Evolutionary conservation across 257 asterid species (phyloP), one percentile per base, ranked within the genome.

Genomic region (Ocimum tenuiflorum): DNA sequence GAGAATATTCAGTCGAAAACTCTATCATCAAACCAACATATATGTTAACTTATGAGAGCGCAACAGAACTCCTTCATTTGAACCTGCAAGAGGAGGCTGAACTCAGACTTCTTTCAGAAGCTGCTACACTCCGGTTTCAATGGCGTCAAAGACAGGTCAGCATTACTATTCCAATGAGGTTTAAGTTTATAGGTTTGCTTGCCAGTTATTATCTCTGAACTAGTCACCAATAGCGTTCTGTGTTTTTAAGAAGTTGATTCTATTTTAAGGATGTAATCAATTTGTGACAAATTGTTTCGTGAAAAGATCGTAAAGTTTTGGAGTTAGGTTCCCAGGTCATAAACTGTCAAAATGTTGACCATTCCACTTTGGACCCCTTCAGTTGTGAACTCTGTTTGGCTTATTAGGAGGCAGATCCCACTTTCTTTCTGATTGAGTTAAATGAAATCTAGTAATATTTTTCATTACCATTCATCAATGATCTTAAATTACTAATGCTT

Each of bases 1-100:
- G 96, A 78, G 99, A 92, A 76, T 89, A 87, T 80, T 72, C 78
- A 0, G 91, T 92, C 79, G 99, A 92, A 35, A 92, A 90, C 79
- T 82, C 99, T 49, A 38, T 87, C 57, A 88, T 92, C 81, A 88
- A 75, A 73, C 99, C 99, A 18, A 94, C 99, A 20, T 90, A 94
- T 80, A 90, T 94, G 99, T 81, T 94, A 59, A 94, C 97, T 2
- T 94, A 94, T 76, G 97, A 94, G 86, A 94, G 91, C 63, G 99
- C 99, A 45, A 76, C 95, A 38, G 97, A 89, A 84, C 99, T 92
- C 59, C 95, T 92, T 55, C 87, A 86, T 81, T 70, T 90, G 80
- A 88, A 90, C 85, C 87, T 94, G 65, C 88, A 84, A 78, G 97
- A 90, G 83, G 99, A 94, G 84, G 62, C 73, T 70, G 99, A 90